Evolutionary conservation across 2,329 filamentous ascomycete species (phyloP), one percentile per base, ranked within the genome.

Genomic region (Hymenoscyphus infarciens): DNA sequence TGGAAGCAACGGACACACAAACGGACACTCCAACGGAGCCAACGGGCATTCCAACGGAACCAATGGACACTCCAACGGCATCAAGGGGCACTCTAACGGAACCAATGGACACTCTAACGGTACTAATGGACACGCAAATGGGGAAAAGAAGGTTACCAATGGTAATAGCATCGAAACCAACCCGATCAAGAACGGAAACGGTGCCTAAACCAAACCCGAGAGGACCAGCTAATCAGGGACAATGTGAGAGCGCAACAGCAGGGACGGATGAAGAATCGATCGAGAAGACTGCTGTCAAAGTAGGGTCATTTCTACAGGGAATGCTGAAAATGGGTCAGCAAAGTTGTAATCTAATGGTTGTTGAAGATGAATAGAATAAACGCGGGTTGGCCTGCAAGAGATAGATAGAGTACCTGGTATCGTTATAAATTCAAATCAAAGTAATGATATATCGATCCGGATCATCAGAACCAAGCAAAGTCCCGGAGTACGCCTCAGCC

Each of bases 1-100:
- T 54, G 64, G 65, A 1, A 54, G 60, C 1, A 70, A 70, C 39
- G 67, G 70, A 0, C 59, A 66, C 53, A 45, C 6, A n/a, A 52
- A 52, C 29, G 53, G 22, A 5, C 53, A 31, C 45, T 52, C n/a
- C n/a, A 52, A 52, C 10, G 53, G 22, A 5, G 25, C 19, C 8
- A 55, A 55, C 33, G 53, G 53, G 10, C 25, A 55, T 15, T 15
- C 13, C 5, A 49, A 52, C 2, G 16, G 15, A 5, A 15, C n/a
- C 39, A 45, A 45, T 45, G 39, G 39, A 42, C 39, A 22, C 16
- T 15, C 39, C 3, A 38, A 38, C 11, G 33, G 33, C 2, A 49
- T 7, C 5, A 49, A 22, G 10, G 42, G 42, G 3, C 42, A 49
- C 8, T 19, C 6, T 3, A 35, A 35, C 5, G 33, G 33, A 25